phyloP scores from a whole-genome alignment of 441 rosid genomes.

The Erodium texanum region DNA sequence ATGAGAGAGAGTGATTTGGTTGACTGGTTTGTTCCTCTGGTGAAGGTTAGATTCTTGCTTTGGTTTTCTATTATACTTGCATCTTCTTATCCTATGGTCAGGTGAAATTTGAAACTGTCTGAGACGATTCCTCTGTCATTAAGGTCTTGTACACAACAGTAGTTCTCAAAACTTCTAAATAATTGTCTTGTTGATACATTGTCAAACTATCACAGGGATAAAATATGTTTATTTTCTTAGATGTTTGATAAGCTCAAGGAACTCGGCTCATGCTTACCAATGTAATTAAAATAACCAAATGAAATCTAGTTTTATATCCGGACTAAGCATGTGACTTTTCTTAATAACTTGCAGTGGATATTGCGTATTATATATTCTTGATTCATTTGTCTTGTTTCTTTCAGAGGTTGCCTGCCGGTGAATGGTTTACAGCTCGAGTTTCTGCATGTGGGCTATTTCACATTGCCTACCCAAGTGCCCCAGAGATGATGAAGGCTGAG shows the following conservation, averaged over 20 bases:
- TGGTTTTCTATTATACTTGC: background rate
- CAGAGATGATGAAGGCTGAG: conserved; percentile 61
- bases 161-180: background rate
- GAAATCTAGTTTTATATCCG: background rate
- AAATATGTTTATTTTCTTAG: background rate
- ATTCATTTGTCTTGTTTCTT: background rate
- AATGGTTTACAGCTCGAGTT: conserved; percentile 97
- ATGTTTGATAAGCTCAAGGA: background rate
- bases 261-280: background rate
- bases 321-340: background rate
- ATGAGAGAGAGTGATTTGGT: conserved; percentile 76
- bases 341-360: background rate
- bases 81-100: background rate
- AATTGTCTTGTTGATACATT: background rate
- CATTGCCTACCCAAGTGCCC: conserved; percentile 75
- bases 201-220: background rate
- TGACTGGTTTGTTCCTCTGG: conserved; percentile 61
- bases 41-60: conserved; percentile 48
- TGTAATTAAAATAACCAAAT: background rate
- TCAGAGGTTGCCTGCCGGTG: conserved; percentile 82
- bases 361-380: background rate
- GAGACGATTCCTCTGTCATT: background rate
- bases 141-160: too few relatives aligned
- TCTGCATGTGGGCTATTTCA: conserved; percentile 86
- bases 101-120: background rate